These are phyloP conservation scores for Colletotrichum sansevieriae DNA, from an alignment of 2,329 filamentous ascomycete species.

Conservation along the genomic window DNA sequence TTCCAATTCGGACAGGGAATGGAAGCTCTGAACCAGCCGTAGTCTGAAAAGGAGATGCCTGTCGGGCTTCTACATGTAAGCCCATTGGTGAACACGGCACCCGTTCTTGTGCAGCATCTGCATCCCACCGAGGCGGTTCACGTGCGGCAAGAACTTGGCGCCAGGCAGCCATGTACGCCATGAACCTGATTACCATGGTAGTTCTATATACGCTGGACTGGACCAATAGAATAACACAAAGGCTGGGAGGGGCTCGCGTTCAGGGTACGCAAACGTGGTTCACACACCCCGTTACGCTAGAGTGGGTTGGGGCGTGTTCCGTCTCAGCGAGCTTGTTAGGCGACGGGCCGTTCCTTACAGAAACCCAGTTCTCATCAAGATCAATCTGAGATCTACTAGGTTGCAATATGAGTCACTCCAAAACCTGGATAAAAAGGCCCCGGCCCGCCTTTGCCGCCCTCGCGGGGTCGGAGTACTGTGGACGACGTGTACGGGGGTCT, in stretches of 20 bases:
- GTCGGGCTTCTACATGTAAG: neutral
- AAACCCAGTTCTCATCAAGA: too few relatives aligned
- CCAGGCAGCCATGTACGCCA: neutral
- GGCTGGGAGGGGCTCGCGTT: neutral
- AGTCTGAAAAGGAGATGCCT: neutral
- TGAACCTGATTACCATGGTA: too few relatives aligned
- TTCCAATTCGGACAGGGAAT: too few relatives aligned
- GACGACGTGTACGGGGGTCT: too few relatives aligned
- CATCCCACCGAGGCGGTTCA: too few relatives aligned
- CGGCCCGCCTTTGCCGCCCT: neutral
- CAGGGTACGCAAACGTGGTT: neutral
- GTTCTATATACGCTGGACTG: neutral
- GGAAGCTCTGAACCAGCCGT: neutral
- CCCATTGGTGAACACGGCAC: neutral
- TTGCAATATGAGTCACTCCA: neutral
- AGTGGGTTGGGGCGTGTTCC: too few relatives aligned
- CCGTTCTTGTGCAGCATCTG: neutral
- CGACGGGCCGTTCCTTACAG: too few relatives aligned
- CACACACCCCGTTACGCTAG: neutral
- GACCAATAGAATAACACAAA: conserved; percentile 6
- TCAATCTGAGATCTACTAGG: too few relatives aligned
- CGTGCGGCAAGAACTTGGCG: too few relatives aligned
- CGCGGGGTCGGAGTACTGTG: too few relatives aligned
- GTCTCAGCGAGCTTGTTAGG: too few relatives aligned
- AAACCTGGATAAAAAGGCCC: neutral